A percentile compares a stretch with the other conserved stretches of the same genome.
Evolutionary conservation across 2,329 filamentous ascomycete genomes (phyloP).

Genomic region (Colletotrichum spaethianum): DNA sequence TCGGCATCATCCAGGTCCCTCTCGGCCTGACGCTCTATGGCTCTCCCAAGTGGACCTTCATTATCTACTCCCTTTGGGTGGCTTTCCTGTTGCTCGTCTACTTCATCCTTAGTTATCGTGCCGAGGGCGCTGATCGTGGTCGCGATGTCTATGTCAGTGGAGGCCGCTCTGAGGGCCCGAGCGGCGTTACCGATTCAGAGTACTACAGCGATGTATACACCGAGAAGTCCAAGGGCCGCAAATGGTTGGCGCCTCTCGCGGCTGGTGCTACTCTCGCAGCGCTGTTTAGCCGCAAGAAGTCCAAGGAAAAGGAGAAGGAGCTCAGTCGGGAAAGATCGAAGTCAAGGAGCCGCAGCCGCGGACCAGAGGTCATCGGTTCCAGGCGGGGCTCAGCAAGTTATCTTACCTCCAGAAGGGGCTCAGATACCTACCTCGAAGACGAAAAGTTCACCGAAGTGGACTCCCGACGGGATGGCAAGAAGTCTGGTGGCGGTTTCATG

Average conservation of each 20-base stretch:
- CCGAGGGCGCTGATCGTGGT: constrained; percentile 69
- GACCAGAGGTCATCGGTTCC: constrained; percentile 67
- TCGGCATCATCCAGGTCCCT: constrained; percentile 90
- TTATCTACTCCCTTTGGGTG: constrained; percentile 87
- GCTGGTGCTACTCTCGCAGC: constrained; percentile 67
- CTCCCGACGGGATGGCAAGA: constrained; percentile 52
- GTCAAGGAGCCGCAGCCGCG: constrained; percentile 54
- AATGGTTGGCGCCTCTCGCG: constrained; percentile 67
- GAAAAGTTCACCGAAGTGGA: constrained; percentile 74
- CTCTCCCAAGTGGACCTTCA: constrained; percentile 86
- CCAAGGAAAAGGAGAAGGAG: constrained; percentile 55
- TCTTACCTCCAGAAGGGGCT: constrained; percentile 65
- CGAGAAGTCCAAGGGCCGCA: constrained; percentile 53
- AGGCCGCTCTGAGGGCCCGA: constrained; percentile 67
- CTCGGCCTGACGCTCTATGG: constrained; percentile 93
- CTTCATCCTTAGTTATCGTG: constrained; percentile 83
- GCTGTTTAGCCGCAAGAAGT: constrained; percentile 59
- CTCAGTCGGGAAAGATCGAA: constrained; percentile 57
- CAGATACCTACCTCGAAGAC: constrained; percentile 71
- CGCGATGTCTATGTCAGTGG: constrained; percentile 69
- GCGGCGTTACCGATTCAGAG: constrained; percentile 57
- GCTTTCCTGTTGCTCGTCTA: constrained; percentile 80
- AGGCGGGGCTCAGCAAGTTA: constrained; percentile 70
- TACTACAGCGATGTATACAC: constrained; percentile 57
- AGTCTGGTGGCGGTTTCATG: constrained; percentile 69